Evolutionary conservation across 257 asterid genomes (phyloP).

Genomic region (Lycium ferocissimum): DNA sequence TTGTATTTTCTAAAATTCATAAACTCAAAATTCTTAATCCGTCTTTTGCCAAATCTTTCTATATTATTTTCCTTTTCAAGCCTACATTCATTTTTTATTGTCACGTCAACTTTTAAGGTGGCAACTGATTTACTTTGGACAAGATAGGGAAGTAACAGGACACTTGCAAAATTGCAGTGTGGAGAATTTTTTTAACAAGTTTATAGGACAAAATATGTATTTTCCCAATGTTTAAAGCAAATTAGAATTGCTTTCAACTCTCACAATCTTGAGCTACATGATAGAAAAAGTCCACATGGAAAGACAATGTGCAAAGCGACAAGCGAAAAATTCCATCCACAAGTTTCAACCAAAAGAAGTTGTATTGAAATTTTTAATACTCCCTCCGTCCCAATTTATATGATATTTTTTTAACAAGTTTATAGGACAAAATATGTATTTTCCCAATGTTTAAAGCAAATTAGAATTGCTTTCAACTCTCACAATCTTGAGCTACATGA

Average conservation of each 20-base stretch:
- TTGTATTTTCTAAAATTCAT: too few species aligned
- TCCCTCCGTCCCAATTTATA: too few species aligned
- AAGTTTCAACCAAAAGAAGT: neutral
- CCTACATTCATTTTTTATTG: neutral
- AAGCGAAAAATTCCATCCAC: neutral
- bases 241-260: neutral
- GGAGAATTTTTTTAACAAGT: neutral
- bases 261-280: neutral
- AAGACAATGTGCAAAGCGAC: constrained; percentile 8
- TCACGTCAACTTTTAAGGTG: neutral
- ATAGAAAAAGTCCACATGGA: neutral
- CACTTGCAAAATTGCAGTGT: too few species aligned
- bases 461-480: neutral
- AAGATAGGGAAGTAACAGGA: neutral
- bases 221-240: neutral
- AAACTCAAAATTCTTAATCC: too few species aligned
- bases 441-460: neutral
- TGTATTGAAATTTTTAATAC: neutral
- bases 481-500: neutral
- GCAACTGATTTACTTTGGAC: neutral
- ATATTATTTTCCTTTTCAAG: neutral
- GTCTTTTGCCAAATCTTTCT: too few species aligned
- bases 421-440: neutral
- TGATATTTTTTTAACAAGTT: neutral
- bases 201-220: neutral